Evolutionary conservation across 2,329 filamentous ascomycete species (phyloP).

Genomic region (Trichoderma pleuroti): DNA sequence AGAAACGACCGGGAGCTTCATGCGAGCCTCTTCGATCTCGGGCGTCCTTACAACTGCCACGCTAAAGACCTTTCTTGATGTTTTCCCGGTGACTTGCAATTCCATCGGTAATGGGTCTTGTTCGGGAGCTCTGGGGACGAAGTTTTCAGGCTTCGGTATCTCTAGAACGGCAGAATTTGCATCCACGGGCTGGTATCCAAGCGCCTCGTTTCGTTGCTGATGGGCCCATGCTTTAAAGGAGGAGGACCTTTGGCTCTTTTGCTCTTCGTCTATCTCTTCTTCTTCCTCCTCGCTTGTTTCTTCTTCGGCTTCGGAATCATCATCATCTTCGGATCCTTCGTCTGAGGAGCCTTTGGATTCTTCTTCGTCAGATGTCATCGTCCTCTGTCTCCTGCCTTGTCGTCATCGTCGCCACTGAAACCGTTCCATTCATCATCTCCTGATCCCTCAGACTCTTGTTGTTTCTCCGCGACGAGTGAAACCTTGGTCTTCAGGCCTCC

Average conservation of each 20-base stretch:
- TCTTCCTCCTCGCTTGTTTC: constrained; percentile 28
- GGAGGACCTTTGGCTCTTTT: constrained; percentile 40
- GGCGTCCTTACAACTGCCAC: constrained; percentile 66
- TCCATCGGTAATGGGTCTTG: constrained; percentile 68
- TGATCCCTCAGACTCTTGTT: constrained; percentile 35
- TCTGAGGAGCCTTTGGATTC: constrained; percentile 26
- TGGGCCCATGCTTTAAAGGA: constrained; percentile 95
- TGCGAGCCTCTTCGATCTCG: constrained; percentile 72
- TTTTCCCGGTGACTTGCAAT: constrained; percentile 57
- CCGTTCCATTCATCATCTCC: constrained; percentile 53
- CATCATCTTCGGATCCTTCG: constrained; percentile 28
- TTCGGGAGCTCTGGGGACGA: constrained; percentile 64
- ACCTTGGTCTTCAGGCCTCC: constrained; percentile 57
- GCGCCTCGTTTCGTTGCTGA: constrained; percentile 76
- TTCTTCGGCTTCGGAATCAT: constrained; percentile 32
- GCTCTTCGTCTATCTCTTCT: constrained; percentile 27
- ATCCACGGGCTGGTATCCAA: constrained; percentile 59
- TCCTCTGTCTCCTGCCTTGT: constrained; percentile 30
- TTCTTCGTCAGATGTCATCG: constrained; percentile 31
- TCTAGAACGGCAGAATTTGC: constrained; percentile 42
- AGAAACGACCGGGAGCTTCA: constrained; percentile 83
- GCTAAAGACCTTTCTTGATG: constrained; percentile 68
- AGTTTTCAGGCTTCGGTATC: constrained; percentile 58
- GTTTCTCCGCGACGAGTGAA: constrained; percentile 42
- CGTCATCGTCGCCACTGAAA: constrained; percentile 51